phyloP scores from a whole-genome alignment of 2,329 filamentous ascomycete species.

The Aspergillus brunneoviolaceus region DNA sequence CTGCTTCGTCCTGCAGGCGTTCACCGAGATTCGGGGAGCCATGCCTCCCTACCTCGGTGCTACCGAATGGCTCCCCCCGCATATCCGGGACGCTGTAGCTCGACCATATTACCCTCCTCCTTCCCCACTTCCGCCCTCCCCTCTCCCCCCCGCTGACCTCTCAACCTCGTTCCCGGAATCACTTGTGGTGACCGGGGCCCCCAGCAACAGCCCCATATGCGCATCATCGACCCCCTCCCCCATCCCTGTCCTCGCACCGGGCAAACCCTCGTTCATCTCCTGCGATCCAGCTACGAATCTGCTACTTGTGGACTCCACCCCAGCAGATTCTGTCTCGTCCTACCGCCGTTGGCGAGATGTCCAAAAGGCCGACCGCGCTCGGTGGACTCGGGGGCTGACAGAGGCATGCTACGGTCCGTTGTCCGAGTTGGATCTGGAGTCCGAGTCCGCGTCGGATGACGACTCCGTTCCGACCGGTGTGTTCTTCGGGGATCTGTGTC shows the following conservation, averaged over 20 bases:
- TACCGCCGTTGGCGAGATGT: conserved; percentile 39
- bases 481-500: conserved; percentile 63
- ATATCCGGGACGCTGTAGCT: conserved; percentile 45
- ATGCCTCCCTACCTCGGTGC: conserved; percentile 58
- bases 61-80: conserved; percentile 55
- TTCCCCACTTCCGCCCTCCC: conserved; percentile 20
- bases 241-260: conserved; percentile 1
- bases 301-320: not conserved
- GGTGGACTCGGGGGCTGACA: conserved; percentile 68
- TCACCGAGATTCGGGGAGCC: conserved; percentile 61
- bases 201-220: not conserved
- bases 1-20: conserved; percentile 60
- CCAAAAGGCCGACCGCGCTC: conserved; percentile 58
- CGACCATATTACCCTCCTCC: conserved; percentile 38
- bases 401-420: conserved; percentile 69
- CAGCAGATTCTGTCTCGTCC: not conserved
- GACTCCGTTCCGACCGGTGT: conserved; percentile 67
- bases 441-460: not conserved
- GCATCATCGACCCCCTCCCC: conserved; percentile 6
- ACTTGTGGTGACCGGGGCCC: not conserved
- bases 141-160: conserved; percentile 8
- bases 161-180: not conserved
- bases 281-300: conserved; percentile 7
- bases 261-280: not conserved
- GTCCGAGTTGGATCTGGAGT: not conserved